Percentiles rank a stretch among this genome's conserved stretches.
phyloP scores from a whole-genome alignment of 2,329 filamentous ascomycete species.

The Alternaria ventricosa region DNA sequence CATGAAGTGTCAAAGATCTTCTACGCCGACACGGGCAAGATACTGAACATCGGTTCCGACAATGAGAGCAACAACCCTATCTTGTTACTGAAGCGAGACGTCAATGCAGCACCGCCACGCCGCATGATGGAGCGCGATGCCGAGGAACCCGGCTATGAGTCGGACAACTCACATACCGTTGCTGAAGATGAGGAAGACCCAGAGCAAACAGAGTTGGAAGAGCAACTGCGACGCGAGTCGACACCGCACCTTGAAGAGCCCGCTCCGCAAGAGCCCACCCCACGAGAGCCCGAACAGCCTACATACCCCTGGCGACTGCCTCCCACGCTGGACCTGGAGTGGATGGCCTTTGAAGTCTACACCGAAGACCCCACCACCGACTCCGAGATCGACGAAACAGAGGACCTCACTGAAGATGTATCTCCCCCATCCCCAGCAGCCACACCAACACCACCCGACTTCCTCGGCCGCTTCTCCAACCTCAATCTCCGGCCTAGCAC shows the following conservation, averaged over 20 bases:
- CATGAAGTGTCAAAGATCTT: constrained; percentile 88
- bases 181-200: constrained; percentile 37
- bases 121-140: constrained; percentile 60
- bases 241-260: constrained; percentile 25
- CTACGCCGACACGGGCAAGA: constrained; percentile 88
- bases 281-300: constrained; percentile 21
- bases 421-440: constrained; percentile 23
- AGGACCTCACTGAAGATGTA: constrained; percentile 22
- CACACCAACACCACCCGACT: constrained; percentile 46
- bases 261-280: constrained; percentile 13
- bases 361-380: constrained; percentile 67
- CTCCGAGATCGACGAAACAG: constrained; percentile 55
- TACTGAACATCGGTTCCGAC: constrained; percentile 79
- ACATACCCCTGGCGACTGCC: constrained; percentile 67
- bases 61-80: constrained; percentile 75
- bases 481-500: constrained; percentile 51
- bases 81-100: constrained; percentile 74
- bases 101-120: constrained; percentile 67
- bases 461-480: constrained; percentile 54
- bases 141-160: constrained; percentile 36
- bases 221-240: constrained; percentile 54
- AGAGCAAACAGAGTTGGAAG: constrained; percentile 55
- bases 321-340: constrained; percentile 81
- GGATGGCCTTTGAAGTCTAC: constrained; percentile 89
- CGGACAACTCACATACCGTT: constrained; percentile 50